phyloP scores from a whole-genome alignment of 2,329 filamentous ascomycete species.

The Fusarium udum region DNA sequence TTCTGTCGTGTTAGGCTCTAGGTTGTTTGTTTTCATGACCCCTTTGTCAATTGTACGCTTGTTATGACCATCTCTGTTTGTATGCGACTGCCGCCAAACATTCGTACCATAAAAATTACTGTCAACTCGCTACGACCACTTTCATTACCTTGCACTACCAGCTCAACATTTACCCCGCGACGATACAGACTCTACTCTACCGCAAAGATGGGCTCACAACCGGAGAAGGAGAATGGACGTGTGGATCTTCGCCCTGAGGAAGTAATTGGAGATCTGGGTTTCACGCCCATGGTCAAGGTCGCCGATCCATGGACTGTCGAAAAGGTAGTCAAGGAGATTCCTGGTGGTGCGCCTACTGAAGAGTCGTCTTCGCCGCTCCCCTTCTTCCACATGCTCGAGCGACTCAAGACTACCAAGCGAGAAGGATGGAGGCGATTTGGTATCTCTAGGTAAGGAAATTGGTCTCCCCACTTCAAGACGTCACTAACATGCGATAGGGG shows the following conservation, averaged over 20 bases:
- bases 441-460: conserved; percentile 63
- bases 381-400: conserved; percentile 94
- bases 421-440: conserved; percentile 95
- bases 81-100: background rate
- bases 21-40: background rate
- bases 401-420: conserved; percentile 94
- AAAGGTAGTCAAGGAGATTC: conserved; percentile 72
- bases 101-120: background rate
- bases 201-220: conserved; percentile 45
- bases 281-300: conserved; percentile 51
- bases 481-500: conserved; percentile 57
- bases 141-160: background rate
- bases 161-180: conserved; percentile 26
- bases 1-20: background rate
- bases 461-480: fast-evolving
- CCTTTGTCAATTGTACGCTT: conserved; percentile 1
- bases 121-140: background rate
- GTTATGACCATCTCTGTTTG: conserved; percentile 11
- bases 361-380: conserved; percentile 78
- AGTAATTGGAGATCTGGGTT: conserved; percentile 46
- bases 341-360: conserved; percentile 62
- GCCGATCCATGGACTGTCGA: conserved; percentile 64
- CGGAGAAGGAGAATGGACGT: conserved; percentile 29
- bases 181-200: background rate
- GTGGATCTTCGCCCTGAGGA: conserved; percentile 30